These are phyloP conservation scores for Reutealis trisperma DNA, from an alignment of 345 rosid genomes.

Conservation along the genomic window DNA sequence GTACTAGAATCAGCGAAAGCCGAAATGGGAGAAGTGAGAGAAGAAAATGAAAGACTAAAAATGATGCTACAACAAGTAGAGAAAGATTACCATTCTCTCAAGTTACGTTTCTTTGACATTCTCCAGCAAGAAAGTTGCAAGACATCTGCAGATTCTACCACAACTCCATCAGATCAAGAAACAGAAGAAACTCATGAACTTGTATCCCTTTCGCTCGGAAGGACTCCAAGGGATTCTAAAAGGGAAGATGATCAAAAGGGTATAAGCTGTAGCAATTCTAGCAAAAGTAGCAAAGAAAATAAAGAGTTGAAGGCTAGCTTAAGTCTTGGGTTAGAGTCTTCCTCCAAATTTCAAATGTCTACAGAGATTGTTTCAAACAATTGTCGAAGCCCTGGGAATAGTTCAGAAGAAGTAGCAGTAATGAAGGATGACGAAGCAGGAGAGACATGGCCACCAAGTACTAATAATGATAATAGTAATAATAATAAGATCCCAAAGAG, in stretches of 20 bases:
- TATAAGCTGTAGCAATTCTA: not conserved
- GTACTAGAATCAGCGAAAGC: constrained; percentile 63
- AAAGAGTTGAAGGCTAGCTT: constrained; percentile 52
- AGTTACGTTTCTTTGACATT: constrained; percentile 58
- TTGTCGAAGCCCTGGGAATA: constrained; percentile 35
- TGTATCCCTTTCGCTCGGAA: constrained; percentile 81
- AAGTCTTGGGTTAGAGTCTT: constrained; percentile 48
- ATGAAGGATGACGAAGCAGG: constrained; percentile 42
- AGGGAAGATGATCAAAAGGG: constrained; percentile 44
- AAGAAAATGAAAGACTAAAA: constrained; percentile 70
- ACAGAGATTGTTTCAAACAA: constrained; percentile 28
- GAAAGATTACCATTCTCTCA: constrained; percentile 67
- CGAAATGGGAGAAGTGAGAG: constrained; percentile 70
- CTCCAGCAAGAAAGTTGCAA: constrained; percentile 43
- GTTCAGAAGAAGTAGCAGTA: constrained; percentile 25
- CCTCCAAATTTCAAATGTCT: constrained; percentile 32
- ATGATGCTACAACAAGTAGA: constrained; percentile 53
- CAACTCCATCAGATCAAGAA: constrained; percentile 18
- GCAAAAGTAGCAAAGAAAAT: constrained; percentile 26
- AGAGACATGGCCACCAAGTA: constrained; percentile 56
- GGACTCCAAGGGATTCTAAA: constrained; percentile 36
- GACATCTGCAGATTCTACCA: constrained; percentile 20
- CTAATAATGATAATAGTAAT: not conserved
- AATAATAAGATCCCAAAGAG: constrained; percentile 29
- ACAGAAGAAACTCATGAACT: constrained; percentile 49